phyloP scores from a whole-genome alignment of 495 filamentous ascomycete species.

The Penicillium riverlandense region DNA sequence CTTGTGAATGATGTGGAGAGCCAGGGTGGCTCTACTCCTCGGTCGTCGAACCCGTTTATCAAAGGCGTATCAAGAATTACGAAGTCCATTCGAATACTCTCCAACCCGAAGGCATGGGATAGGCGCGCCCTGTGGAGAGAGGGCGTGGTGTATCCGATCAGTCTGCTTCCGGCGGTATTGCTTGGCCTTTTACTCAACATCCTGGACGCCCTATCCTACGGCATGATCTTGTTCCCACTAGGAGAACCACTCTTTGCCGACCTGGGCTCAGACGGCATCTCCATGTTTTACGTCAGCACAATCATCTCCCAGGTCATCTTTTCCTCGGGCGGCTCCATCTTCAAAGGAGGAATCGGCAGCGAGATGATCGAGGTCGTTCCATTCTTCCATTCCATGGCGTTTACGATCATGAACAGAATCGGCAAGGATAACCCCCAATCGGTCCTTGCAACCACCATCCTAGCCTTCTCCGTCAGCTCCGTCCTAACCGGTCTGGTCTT shows the following conservation, averaged over 20 bases:
- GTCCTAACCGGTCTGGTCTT: conserved; percentile 87
- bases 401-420: conserved; percentile 71
- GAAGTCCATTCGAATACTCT: conserved; percentile 16
- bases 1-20: conserved; percentile 30
- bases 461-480: conserved; percentile 84
- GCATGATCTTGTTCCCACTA: conserved; percentile 93
- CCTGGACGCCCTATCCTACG: conserved; percentile 90
- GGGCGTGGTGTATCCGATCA: conserved; percentile 56
- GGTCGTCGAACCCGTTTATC: conserved; percentile 8
- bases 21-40: conserved; percentile 14
- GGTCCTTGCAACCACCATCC: conserved; percentile 86
- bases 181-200: conserved; percentile 88
- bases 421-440: conserved; percentile 75
- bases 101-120: conserved; percentile 68
- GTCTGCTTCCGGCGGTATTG: conserved; percentile 74
- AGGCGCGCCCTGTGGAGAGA: conserved; percentile 54
- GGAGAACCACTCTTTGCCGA: conserved; percentile 74
- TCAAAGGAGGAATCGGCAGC: conserved; percentile 90
- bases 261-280: conserved; percentile 87
- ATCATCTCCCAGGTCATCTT: conserved; percentile 93
- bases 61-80: conserved; percentile 17
- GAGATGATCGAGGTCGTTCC: conserved; percentile 98
- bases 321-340: conserved; percentile 75
- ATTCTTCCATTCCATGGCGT: conserved; percentile 96
- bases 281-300: conserved; percentile 97